These are phyloP conservation scores for Spiromastix sp. DNA, from an alignment of 2,329 filamentous ascomycete genomes.

Conservation along the genomic window DNA sequence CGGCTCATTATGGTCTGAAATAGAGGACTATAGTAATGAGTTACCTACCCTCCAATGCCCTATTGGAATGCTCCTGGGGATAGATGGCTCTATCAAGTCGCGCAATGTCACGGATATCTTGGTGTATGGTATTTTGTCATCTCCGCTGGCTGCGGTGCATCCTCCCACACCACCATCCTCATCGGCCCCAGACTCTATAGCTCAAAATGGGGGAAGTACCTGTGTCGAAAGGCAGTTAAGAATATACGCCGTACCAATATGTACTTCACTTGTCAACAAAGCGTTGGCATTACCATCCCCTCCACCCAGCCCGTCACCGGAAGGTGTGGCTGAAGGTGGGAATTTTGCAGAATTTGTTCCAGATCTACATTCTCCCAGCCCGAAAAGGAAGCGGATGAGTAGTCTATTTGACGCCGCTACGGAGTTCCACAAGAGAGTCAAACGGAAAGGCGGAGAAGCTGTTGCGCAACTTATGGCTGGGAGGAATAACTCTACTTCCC, in stretches of 20 bases:
- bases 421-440: conserved; percentile 30
- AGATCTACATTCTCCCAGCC: conserved; percentile 28
- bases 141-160: conserved; percentile 13
- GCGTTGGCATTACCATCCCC: conserved; percentile 25
- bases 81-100: conserved; percentile 14
- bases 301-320: conserved; percentile 14
- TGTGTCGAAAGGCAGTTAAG: conserved; percentile 21
- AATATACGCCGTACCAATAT: conserved; percentile 28
- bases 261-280: conserved; percentile 22
- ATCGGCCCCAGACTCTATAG: conserved; percentile 24
- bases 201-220: conserved; percentile 4
- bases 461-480: conserved; percentile 31
- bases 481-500: too few species aligned
- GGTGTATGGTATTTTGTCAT: conserved; percentile 29
- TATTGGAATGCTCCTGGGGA: conserved; percentile 26
- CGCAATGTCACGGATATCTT: conserved; percentile 25
- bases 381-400: conserved; percentile 33
- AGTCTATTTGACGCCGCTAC: conserved; percentile 32
- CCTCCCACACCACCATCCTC: conserved; percentile 27
- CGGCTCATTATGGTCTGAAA: conserved; percentile 24
- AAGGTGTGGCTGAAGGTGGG: conserved; percentile 8
- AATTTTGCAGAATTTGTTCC: conserved; percentile 27
- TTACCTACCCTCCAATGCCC: conserved; percentile 26
- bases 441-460: conserved; percentile 28
- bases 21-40: conserved; percentile 12